A percentile compares a stretch with the other conserved stretches of the same genome.
phyloP scores from a whole-genome alignment of 2,329 filamentous ascomycete genomes.

The Xylariaceae sp. region DNA sequence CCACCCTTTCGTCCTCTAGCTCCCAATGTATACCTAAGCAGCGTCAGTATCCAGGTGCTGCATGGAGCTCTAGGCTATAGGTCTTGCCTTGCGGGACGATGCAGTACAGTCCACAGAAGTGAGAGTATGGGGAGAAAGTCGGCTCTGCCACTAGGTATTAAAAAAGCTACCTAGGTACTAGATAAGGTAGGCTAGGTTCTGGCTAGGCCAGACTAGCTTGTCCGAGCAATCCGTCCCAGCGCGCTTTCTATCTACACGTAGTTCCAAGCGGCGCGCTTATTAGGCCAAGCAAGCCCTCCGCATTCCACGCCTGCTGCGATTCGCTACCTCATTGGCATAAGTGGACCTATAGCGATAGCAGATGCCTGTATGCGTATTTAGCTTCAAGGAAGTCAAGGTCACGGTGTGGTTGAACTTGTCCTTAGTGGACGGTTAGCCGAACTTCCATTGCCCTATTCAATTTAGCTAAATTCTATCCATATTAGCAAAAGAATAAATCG shows the following conservation, averaged over 20 bases:
- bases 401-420: constrained; percentile 7
- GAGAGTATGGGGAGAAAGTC: too few species aligned
- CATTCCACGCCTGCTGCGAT: background rate
- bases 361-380: background rate
- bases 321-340: constrained; percentile 9
- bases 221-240: background rate
- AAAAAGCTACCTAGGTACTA: background rate
- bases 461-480: background rate
- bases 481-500: background rate
- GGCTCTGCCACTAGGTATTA: too few species aligned
- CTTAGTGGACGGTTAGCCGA: constrained; percentile 23
- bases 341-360: constrained; percentile 6
- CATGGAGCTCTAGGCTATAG: too few species aligned
- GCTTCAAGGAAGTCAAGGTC: background rate
- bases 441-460: background rate
- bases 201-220: background rate
- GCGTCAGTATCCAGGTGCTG: too few species aligned
- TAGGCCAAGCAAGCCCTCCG: constrained; percentile 1
- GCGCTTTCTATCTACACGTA: background rate
- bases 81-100: too few species aligned
- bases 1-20: too few species aligned
- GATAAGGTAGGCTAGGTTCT: background rate
- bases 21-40: too few species aligned
- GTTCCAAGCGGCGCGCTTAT: constrained; percentile 20
- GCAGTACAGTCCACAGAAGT: too few species aligned